phyloP scores from a whole-genome alignment of 2,329 filamentous ascomycete species.

The Fusarium lyarnte region DNA sequence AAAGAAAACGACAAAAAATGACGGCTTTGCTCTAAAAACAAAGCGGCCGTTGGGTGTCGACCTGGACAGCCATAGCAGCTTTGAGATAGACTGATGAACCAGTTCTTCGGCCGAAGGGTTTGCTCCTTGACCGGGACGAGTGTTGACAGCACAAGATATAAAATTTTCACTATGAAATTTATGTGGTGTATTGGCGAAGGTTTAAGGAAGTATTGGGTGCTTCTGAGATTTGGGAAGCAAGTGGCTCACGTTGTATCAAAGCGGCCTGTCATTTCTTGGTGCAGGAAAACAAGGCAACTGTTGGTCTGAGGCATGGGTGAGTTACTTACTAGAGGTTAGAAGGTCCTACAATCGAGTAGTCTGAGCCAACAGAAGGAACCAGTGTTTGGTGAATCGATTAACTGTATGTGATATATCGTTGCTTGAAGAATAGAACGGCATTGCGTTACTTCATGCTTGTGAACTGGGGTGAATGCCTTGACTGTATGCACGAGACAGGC shows the following conservation, averaged over 20 bases:
- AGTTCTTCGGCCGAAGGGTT: constrained; percentile 2
- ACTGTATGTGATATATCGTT: constrained; percentile 18
- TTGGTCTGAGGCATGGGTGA: constrained; percentile 16
- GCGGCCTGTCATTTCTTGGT: constrained; percentile 6
- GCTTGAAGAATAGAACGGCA: constrained; percentile 13
- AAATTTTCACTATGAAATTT: constrained; percentile 15
- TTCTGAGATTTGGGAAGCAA: constrained; percentile 13
- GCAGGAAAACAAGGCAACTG: constrained; percentile 14
- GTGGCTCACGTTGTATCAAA: constrained; percentile 21
- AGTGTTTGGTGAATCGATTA: neutral
- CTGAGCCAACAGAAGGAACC: constrained; percentile 15
- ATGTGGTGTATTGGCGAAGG: constrained; percentile 8
- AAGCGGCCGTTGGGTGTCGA: constrained; percentile 19
- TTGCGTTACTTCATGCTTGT: neutral
- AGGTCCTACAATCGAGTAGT: constrained; percentile 25
- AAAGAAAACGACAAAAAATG: constrained; percentile 16
- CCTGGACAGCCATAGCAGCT: constrained; percentile 19
- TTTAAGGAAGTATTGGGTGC: constrained; percentile 1
- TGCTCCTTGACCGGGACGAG: constrained; percentile 4
- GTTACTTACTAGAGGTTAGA: constrained; percentile 40
- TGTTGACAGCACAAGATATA: constrained; percentile 12
- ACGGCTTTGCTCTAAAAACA: neutral
- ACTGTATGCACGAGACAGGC: neutral
- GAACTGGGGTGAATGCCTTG: neutral
- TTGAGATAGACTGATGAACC: constrained; percentile 30